A percentile compares a stretch with the other conserved stretches of the same genome.
Conservation (phyloP, 305 asterid genomes). For the Lippia alba region DNA sequence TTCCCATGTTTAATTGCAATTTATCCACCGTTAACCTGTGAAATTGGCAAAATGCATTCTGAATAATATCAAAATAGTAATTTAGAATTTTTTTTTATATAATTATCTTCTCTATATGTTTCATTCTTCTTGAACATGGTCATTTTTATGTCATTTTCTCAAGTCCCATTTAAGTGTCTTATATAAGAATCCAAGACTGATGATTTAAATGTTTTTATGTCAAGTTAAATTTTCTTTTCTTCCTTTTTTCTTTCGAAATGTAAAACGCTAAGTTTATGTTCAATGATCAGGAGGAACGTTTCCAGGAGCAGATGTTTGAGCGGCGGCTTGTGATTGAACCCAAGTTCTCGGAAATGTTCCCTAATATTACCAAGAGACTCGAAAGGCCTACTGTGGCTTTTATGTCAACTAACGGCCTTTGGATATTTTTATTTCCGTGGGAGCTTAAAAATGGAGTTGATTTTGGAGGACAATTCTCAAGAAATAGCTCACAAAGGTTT, state of each 20-base stretch:
- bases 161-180: neutral
- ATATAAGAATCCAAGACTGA: neutral
- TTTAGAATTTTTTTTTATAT: neutral
- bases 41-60: too few species aligned
- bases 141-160: neutral
- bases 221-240: too few species aligned
- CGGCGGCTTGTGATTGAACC: conserved; percentile 98
- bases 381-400: conserved; percentile 95
- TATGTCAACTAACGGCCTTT: conserved; percentile 75
- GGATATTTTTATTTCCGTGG: too few species aligned
- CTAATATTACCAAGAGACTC: conserved; percentile 72
- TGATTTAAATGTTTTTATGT: neutral
- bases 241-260: conserved; percentile 11
- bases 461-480: too few species aligned
- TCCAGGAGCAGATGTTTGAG: conserved; percentile 80
- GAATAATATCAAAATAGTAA: too few species aligned
- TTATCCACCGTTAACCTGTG: too few species aligned
- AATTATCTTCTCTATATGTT: too few species aligned
- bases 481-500: too few species aligned
- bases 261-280: conserved; percentile 93
- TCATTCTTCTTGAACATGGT: neutral
- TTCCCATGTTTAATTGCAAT: too few species aligned
- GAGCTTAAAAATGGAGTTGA: too few species aligned
- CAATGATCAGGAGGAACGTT: conserved; percentile 99
- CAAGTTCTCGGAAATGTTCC: conserved; percentile 86